Percentiles rank a stretch among this genome's conserved stretches.
phyloP scores from a whole-genome alignment of 345 rosid species.

The Reutealis trisperma region DNA sequence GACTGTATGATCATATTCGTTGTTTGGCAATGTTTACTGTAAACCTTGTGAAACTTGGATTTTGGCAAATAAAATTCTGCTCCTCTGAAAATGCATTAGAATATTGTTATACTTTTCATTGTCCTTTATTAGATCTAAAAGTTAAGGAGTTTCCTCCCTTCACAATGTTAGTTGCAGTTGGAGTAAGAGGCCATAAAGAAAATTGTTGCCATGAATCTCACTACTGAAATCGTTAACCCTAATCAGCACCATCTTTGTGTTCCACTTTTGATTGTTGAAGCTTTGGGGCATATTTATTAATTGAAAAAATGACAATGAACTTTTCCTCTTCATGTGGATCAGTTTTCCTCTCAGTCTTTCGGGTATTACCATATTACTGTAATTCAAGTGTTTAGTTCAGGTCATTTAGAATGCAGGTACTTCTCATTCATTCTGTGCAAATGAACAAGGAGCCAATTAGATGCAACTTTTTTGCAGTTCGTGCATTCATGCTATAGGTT shows the following conservation, averaged over 20 bases:
- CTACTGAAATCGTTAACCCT: not conserved
- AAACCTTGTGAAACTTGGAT: not conserved
- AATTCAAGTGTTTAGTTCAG: not conserved
- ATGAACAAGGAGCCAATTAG: not conserved
- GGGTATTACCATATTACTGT: too few relatives aligned
- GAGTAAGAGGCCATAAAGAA: not conserved
- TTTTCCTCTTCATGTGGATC: not conserved
- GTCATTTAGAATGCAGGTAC: not conserved
- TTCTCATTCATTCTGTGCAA: not conserved
- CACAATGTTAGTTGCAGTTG: not conserved
- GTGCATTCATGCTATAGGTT: constrained; percentile 2
- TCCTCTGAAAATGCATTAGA: not conserved
- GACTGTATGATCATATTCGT: not conserved
- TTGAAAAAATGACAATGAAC: not conserved
- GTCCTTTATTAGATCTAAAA: not conserved
- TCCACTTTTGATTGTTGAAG: not conserved
- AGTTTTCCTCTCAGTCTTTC: too few relatives aligned
- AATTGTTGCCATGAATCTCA: not conserved
- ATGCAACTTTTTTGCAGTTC: not conserved
- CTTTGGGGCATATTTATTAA: not conserved
- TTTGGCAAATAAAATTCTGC: not conserved
- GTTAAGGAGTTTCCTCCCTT: not conserved
- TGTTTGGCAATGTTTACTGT: not conserved
- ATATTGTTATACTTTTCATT: not conserved
- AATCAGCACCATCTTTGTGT: not conserved